Evolutionary conservation across 2,329 filamentous ascomycete genomes (phyloP).

Genomic region (Venturia carpophila): DNA sequence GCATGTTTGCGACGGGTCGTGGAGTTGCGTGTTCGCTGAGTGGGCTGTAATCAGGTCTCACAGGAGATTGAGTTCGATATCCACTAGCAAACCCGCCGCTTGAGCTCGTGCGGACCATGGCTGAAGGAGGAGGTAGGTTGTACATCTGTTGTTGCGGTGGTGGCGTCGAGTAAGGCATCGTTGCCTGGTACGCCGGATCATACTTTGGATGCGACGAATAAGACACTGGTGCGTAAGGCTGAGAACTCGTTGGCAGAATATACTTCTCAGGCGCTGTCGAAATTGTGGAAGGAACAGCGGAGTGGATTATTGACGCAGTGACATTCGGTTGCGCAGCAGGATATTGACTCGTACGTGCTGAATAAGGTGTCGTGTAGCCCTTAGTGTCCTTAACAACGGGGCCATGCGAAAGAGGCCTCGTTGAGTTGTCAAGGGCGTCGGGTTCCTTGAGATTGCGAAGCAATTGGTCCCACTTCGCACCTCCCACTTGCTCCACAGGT

Average conservation of each 20-base stretch:
- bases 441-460: slow-evolving; percentile 8
- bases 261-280: neutral
- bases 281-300: neutral
- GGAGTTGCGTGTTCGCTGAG: slow-evolving; percentile 15
- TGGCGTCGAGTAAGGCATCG: neutral
- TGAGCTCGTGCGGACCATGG: slow-evolving; percentile 12
- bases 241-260: neutral
- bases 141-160: slow-evolving; percentile 8
- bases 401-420: neutral
- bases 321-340: neutral
- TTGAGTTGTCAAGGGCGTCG: neutral
- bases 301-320: neutral
- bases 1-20: neutral
- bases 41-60: slow-evolving; percentile 17
- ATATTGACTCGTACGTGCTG: neutral
- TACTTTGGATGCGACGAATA: slow-evolving; percentile 7
- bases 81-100: neutral
- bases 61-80: slow-evolving; percentile 5
- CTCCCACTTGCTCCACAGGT: neutral
- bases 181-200: neutral
- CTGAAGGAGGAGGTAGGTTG: neutral
- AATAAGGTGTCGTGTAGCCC: neutral
- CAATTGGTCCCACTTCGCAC: slow-evolving; percentile 8
- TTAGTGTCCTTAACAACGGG: neutral
- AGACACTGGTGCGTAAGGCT: neutral